Percentiles rank a stretch among this genome's conserved stretches.
phyloP scores from a whole-genome alignment of 2,329 filamentous ascomycete species.

The Harringtonia aguacate region DNA sequence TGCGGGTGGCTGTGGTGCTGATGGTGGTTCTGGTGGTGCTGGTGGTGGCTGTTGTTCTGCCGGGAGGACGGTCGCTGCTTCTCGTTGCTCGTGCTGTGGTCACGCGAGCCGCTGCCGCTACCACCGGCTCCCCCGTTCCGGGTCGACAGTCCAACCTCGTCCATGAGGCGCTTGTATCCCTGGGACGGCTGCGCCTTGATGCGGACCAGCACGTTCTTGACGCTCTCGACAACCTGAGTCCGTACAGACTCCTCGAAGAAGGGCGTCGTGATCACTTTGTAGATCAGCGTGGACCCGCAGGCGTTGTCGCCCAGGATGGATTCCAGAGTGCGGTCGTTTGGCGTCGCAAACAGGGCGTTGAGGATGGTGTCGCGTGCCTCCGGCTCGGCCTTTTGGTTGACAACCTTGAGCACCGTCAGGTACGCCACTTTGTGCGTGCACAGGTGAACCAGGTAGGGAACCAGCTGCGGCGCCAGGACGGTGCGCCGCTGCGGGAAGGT shows the following conservation, averaged over 20 bases:
- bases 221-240: slow-evolving; percentile 78
- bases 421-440: slow-evolving; percentile 99
- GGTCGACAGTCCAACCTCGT: slow-evolving; percentile 85
- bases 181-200: slow-evolving; percentile 91
- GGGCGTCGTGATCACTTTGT: slow-evolving; percentile 95
- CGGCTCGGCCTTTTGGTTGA: slow-evolving; percentile 92
- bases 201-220: slow-evolving; percentile 76
- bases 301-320: slow-evolving; percentile 84
- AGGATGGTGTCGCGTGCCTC: slow-evolving; percentile 86
- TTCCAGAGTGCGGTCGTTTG: slow-evolving; percentile 76
- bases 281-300: slow-evolving; percentile 90
- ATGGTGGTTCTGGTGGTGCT: slow-evolving; percentile 25
- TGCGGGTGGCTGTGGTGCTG: slow-evolving; percentile 18
- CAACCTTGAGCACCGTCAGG: slow-evolving; percentile 91
- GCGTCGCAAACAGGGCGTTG: slow-evolving; percentile 84
- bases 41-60: slow-evolving; percentile 36
- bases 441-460: slow-evolving; percentile 85
- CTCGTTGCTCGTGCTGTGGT: slow-evolving; percentile 34
- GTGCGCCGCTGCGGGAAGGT: slow-evolving; percentile 87
- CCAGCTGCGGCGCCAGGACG: slow-evolving; percentile 81
- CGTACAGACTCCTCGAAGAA: slow-evolving; percentile 94
- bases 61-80: slow-evolving; percentile 46
- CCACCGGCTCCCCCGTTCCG: slow-evolving; percentile 29
- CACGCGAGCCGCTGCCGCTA: slow-evolving; percentile 33
- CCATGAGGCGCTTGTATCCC: slow-evolving; percentile 97